Evolutionary conservation across 768 basidiomycete species (phyloP).

Genomic region (Dioszegia aurantiaca): DNA sequence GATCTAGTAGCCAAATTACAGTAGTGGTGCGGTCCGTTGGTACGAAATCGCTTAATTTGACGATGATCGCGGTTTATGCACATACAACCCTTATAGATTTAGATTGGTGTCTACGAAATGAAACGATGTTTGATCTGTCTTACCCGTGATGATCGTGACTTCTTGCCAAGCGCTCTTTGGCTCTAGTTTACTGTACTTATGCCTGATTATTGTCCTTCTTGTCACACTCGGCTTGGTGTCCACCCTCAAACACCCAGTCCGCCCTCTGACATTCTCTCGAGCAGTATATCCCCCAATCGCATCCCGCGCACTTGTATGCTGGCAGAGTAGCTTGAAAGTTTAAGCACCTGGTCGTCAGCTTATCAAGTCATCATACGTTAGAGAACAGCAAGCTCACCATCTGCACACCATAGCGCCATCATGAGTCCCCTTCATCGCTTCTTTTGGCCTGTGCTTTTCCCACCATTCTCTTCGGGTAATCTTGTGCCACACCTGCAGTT

Average conservation of each 20-base stretch:
- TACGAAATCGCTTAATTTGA: no score
- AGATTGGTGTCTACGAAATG: not conserved
- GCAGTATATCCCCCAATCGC: conserved; percentile 46
- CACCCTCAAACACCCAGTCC: conserved; percentile 37
- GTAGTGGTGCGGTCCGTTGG: conserved; percentile 10
- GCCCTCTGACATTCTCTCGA: conserved; percentile 46
- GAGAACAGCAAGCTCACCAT: conserved; percentile 26
- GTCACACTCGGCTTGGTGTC: conserved; percentile 42
- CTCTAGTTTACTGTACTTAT: not conserved
- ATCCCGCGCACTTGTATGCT: conserved; percentile 23
- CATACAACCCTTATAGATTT: no score
- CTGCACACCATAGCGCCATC: conserved; percentile 39
- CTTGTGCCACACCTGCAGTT: conserved; percentile 39
- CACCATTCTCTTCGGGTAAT: conserved; percentile 42
- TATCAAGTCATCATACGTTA: not conserved
- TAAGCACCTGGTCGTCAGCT: conserved; percentile 35
- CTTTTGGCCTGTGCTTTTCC: conserved; percentile 21
- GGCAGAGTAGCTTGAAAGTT: conserved; percentile 25
- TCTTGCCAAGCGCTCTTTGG: no score
- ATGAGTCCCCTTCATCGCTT: conserved; percentile 26
- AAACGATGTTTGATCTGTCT: no score
- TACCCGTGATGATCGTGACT: no score
- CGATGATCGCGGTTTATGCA: no score
- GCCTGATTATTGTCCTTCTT: not conserved
- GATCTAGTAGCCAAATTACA: conserved; percentile 36